phyloP scores from a whole-genome alignment of 1,139 yeast genomes.

The Blastobotrys petasosporus region DNA sequence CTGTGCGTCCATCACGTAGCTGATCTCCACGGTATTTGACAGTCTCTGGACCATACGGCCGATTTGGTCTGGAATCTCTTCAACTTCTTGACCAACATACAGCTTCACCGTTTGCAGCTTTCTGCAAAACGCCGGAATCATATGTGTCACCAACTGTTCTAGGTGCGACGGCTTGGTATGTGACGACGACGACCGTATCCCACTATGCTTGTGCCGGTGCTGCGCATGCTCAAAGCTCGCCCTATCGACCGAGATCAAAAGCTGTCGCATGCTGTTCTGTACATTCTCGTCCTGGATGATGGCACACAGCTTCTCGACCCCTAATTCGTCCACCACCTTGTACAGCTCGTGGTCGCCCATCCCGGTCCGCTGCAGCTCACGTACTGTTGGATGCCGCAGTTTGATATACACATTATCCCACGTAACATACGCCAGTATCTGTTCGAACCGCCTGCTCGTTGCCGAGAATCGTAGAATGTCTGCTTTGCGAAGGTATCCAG shows the following conservation, averaged over 20 bases:
- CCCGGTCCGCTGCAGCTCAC: neutral
- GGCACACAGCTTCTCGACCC: slow-evolving; percentile 5
- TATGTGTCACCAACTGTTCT: slow-evolving; percentile 7
- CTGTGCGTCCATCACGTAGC: slow-evolving; percentile 1
- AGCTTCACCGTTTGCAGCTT: neutral
- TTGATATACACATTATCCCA: slow-evolving; percentile 5
- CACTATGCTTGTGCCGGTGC: too few species aligned
- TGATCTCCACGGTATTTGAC: slow-evolving; percentile 4
- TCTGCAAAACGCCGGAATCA: slow-evolving; percentile 9
- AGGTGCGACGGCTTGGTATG: slow-evolving; percentile 4
- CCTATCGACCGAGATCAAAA: slow-evolving; percentile 2
- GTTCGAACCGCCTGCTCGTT: slow-evolving; percentile 4
- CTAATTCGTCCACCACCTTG: neutral
- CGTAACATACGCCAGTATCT: slow-evolving; percentile 3
- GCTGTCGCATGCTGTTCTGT: neutral
- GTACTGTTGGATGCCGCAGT: neutral
- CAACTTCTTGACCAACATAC: too few species aligned
- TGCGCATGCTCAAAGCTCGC: slow-evolving; percentile 5
- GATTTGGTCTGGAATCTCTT: slow-evolving; percentile 3
- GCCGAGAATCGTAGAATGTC: slow-evolving; percentile 2
- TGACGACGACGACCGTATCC: too few species aligned
- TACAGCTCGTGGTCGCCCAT: neutral
- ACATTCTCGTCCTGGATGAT: slow-evolving; percentile 7
- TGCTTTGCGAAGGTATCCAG: neutral
- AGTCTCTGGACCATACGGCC: slow-evolving; percentile 3